These are phyloP conservation scores for Silene latifolia DNA, from an alignment of 148 eudicot species.

Conservation along the genomic window DNA sequence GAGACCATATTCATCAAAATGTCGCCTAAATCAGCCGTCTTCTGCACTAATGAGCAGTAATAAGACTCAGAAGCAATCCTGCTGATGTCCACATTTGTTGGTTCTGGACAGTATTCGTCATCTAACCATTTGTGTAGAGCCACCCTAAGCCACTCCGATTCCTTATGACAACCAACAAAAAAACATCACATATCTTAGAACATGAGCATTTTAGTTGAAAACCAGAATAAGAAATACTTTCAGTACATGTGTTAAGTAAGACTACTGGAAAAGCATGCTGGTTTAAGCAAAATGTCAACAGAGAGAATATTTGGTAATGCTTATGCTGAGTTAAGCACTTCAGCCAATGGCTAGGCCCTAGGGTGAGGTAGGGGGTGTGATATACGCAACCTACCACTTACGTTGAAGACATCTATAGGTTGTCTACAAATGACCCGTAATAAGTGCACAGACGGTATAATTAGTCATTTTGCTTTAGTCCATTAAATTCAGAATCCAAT, in stretches of 20 bases:
- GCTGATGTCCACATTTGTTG: slow-evolving; percentile 79
- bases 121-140: slow-evolving; percentile 89
- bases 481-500: too few relatives aligned
- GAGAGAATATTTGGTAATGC: neutral
- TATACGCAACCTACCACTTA: too few relatives aligned
- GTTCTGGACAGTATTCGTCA: slow-evolving; percentile 94
- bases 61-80: slow-evolving; percentile 70
- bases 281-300: neutral
- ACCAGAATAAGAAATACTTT: neutral
- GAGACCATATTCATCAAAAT: slow-evolving; percentile 65
- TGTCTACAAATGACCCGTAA: too few relatives aligned
- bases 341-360: too few relatives aligned
- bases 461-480: too few relatives aligned
- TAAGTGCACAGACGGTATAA: neutral
- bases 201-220: neutral
- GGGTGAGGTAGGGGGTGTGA: too few relatives aligned
- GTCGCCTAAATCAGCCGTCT: slow-evolving; percentile 68
- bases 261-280: neutral
- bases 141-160: slow-evolving; percentile 81
- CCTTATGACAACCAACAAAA: slow-evolving; percentile 42
- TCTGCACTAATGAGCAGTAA: slow-evolving; percentile 54
- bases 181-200: neutral
- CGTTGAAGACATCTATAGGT: too few relatives aligned
- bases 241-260: neutral
- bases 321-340: neutral